Percentiles rank a stretch among this genome's conserved stretches.
Conservation (phyloP, 306 rosid species). For the Begonia fuchsioides region DNA sequence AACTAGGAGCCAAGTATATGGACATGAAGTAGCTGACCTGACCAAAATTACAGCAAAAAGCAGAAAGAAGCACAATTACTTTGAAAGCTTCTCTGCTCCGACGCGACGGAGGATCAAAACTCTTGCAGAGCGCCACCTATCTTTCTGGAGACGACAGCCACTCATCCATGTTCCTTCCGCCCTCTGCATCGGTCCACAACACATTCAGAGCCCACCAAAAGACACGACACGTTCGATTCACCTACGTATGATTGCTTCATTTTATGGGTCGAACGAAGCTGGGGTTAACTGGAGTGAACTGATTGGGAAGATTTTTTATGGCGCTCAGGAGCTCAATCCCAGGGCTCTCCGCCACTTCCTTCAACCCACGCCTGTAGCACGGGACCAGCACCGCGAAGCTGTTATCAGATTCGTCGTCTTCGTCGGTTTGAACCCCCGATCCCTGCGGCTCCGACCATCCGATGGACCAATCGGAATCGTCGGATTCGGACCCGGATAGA, state of each 20-base stretch:
- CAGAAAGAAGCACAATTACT: neutral
- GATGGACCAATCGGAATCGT: conserved; percentile 73
- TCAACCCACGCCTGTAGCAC: conserved; percentile 59
- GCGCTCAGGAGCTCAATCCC: conserved; percentile 45
- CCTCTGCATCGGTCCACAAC: conserved; percentile 39
- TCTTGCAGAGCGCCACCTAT: conserved; percentile 5
- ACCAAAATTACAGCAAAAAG: no score
- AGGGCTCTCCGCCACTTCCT: conserved; percentile 34
- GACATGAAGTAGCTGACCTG: no score
- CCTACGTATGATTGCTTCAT: no score
- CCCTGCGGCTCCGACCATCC: conserved; percentile 98
- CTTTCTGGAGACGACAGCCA: conserved; percentile 54
- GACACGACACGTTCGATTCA: no score
- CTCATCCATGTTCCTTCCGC: conserved; percentile 43
- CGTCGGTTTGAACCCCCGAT: conserved; percentile 38
- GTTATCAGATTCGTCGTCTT: conserved; percentile 36
- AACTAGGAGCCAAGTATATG: no score
- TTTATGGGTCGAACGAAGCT: no score
- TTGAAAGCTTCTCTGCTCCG: no score
- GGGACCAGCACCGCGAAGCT: conserved; percentile 71
- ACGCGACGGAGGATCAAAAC: no score
- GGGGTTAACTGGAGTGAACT: conserved; percentile 52
- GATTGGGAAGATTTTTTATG: conserved; percentile 51
- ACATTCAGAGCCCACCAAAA: no score
- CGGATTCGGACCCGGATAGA: conserved; percentile 65